phyloP scores from a whole-genome alignment of 805 yeast genomes.

The Teunomyces lycoperdinae region DNA sequence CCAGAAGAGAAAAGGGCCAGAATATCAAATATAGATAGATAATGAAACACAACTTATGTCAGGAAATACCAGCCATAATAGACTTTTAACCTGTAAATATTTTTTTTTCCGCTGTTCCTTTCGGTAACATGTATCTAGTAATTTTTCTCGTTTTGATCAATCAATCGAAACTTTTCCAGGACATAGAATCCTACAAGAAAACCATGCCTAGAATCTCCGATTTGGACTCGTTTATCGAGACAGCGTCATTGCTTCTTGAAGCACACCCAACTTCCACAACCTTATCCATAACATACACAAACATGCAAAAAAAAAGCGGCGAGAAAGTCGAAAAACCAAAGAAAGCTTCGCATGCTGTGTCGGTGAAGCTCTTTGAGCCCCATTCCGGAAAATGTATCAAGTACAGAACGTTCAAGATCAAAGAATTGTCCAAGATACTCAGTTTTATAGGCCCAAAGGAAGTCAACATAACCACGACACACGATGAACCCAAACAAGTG shows the following conservation, averaged over 20 bases:
- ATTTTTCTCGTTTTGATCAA: background rate
- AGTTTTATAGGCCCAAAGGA: conserved; percentile 73
- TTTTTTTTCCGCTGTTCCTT: background rate
- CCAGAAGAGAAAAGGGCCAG: conserved; percentile 26
- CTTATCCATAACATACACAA: conserved; percentile 37
- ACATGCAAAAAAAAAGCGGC: conserved; percentile 19
- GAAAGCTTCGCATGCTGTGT: conserved; percentile 33
- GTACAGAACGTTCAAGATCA: conserved; percentile 56
- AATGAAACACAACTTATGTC: background rate
- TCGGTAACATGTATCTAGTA: background rate
- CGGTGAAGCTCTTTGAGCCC: conserved; percentile 65
- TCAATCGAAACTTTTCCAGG: background rate
- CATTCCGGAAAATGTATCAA: conserved; percentile 59
- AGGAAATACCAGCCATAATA: too few relatives aligned
- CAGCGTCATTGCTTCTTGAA: conserved; percentile 29
- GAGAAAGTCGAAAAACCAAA: conserved; percentile 10
- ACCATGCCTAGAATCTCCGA: conserved; percentile 8
- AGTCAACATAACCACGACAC: conserved; percentile 37
- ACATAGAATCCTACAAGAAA: background rate
- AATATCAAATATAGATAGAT: conserved; percentile 17
- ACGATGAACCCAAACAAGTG: conserved; percentile 13
- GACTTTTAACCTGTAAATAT: background rate
- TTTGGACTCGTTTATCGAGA: conserved; percentile 28
- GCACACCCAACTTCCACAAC: conserved; percentile 35
- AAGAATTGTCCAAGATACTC: conserved; percentile 71